Evolutionary conservation across 2,329 filamentous ascomycete genomes (phyloP), one percentile per base, ranked within the genome.

Genomic region (Myrmaecium sp.): DNA sequence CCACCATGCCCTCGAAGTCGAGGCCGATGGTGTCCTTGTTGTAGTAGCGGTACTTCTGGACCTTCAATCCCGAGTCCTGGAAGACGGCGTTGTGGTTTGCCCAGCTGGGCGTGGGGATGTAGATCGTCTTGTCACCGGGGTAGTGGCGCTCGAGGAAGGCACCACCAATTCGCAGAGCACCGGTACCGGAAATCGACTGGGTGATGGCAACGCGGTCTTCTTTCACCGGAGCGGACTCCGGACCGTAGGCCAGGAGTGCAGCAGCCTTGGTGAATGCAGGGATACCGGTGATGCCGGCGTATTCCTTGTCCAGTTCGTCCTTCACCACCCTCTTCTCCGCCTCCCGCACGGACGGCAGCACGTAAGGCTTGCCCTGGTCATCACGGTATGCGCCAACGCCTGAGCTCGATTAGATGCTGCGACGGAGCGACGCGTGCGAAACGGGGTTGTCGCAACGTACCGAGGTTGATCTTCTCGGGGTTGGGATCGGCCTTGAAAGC

Each of bases 1-100:
- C 75, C 33, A 94, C 50, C 66, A 98, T 70, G 46, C 89, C 89
- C 41, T 91, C 81, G 48, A 94, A 95, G 67, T 98, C 89, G 38
- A 98, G 76, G 30, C 84, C 84, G 51, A 94, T 95, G 49, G 86
- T 95, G 52, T 93, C 75, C 68, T 92, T 91, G 73, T 95, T 81
- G 67, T 95, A 98, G 74, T 98, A 98, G 46, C 81, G 70, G 69
- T 98, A 98, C 62, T 84, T 82, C 61, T 84, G 74, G 35, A 95
- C 83, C 58, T 80, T 69, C 38, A 98, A 69, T 31, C 84, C 82
- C 17, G 81, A 78, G 58, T 95, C 84, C 59, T 69, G 75, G 73
- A 98, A 95, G 55, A 98, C 80, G 37, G 86, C 84, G 52, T 72
- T 80, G 67, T 98, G 89, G 70, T 98, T 95, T 45, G 86, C 89